A percentile compares a stretch with the other conserved stretches of the same genome.
phyloP scores from a whole-genome alignment of 129 eudicot species.

The Solidago caesia region DNA sequence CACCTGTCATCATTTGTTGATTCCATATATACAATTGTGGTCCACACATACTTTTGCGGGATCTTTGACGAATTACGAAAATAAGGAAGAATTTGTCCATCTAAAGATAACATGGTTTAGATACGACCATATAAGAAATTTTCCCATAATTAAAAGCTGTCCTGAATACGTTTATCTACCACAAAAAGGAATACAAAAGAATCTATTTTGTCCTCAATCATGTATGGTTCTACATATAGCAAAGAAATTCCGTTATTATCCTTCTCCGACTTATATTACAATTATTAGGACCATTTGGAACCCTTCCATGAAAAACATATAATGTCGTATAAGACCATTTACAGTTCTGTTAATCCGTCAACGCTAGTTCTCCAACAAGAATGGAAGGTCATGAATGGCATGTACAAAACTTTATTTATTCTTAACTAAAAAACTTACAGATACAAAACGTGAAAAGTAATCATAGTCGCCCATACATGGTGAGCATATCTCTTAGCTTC shows the following conservation, averaged over 20 bases:
- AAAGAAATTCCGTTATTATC: background rate
- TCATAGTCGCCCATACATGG: slow-evolving; percentile 69
- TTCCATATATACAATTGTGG: too few species aligned
- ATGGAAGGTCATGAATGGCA: background rate
- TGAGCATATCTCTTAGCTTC: slow-evolving; percentile 63
- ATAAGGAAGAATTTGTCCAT: too few species aligned
- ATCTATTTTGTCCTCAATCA: too few species aligned
- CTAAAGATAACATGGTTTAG: too few species aligned
- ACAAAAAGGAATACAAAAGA: too few species aligned
- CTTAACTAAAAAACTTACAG: slow-evolving; percentile 10
- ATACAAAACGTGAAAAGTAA: slow-evolving; percentile 8
- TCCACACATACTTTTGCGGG: too few species aligned
- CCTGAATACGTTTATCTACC: too few species aligned
- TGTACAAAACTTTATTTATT: background rate
- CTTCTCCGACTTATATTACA: slow-evolving; percentile 13
- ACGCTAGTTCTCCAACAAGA: slow-evolving; percentile 17
- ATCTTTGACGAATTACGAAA: too few species aligned
- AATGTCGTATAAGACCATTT: slow-evolving; percentile 9
- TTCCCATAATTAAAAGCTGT: too few species aligned
- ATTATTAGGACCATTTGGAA: background rate
- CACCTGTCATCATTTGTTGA: too few species aligned
- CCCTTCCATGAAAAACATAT: background rate
- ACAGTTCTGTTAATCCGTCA: background rate
- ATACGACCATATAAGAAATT: too few species aligned
- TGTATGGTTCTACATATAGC: slow-evolving; percentile 39